Evolutionary conservation across 345 rosid species (phyloP), one percentile per base, ranked within the genome.

Genomic region (Bretschneidera sinensis): DNA sequence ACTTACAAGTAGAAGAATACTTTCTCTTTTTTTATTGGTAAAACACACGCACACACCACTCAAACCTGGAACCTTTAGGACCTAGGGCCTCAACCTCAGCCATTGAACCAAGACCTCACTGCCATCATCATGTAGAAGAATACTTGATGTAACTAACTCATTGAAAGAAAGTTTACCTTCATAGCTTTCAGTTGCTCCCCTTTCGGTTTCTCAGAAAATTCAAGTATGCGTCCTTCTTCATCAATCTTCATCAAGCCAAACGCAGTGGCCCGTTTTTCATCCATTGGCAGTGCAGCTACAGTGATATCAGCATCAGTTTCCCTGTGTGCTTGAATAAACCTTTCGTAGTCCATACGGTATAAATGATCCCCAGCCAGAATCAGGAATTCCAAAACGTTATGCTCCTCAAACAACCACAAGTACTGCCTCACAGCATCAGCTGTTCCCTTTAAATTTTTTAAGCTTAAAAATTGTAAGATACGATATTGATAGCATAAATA

Each of bases 391-490:
- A 92, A 68, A 39, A 92, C 89, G 81, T 89, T 87, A 66, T 92
- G 98, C 73, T 92, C 98, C 83, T 92, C 98, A 57, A 92, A 87
- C 70, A 92, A 53, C 98, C 97, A 92, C 73, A 92, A 73, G 56
- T 92, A 92, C 73, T 92, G 98, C 71, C 97, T 85, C 62, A 89
- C 97, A 0, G 98, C 98, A 82, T 92, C 97, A 19, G 98, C 97
- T 53, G 98, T 92, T 33, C 98, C 98, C 98, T 91, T 76, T 1
- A 50, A 10, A 17, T 24, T 55, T 31, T 9, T 31, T 28, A 1
- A 25, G 9, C 3, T 17, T 16, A 48, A 48, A 17, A 4, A n/a
- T 48, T 17, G 20, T 17, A 13, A 39, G 6, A 39, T 39, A 39
- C 4, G 15, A 39, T 39, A 39, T 13, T 11, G 6, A 39, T 1